Base-by-base conservation (phyloP, 805 yeast species). In the Wickerhamiella cacticola region DNA sequence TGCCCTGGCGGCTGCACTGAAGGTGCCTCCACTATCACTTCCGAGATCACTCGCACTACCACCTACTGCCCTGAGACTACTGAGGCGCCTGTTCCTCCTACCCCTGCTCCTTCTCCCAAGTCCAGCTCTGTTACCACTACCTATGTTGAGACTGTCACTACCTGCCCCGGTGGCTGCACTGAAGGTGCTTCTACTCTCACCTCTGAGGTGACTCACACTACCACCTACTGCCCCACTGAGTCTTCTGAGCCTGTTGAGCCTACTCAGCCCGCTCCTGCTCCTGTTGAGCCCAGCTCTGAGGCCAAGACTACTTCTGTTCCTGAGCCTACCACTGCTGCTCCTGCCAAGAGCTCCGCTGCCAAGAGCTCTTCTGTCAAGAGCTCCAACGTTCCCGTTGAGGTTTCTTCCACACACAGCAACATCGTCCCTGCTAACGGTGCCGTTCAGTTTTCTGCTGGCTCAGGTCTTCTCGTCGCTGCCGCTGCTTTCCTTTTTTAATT, bases 291-390 rank as follows among this genome's bases (percentile, higher is more conserved):
- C 21, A 23, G 29, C 15, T 15, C 42, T 39, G 28, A 7, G 4
- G 23, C 19, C 25, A 22, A 25, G 26, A 39, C 36, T 24, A 22
- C 42, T n/a, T 16, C 40, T 21, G 22, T 15, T 18, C 40, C 46
- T 22, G 19, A 31, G 33, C 19, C 26, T 12, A 33, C 46, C 35
- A 34, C 40, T 26, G 13, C 39, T 35, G 15, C 19, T 15, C 22
- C 13, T n/a, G 26, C 51, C 71, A 75, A 63, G 23, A 8, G 16
- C 3, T 5, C 35, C 16, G 16, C 44, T n/a, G 3, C n/a, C 12
- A 23, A 15, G 21, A 21, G 28, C 4, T 33, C 21, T 22, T 5
- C 29, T 9, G 34, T 22, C 33, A 23, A 15, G 21, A 21, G 28
- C 4, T 33, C 21, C 31, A 8, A 18, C 6, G 34, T 22, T 23